These are phyloP conservation scores for Solanum hybrid DNA, from an alignment of 305 asterid species.

Conservation along the genomic window DNA sequence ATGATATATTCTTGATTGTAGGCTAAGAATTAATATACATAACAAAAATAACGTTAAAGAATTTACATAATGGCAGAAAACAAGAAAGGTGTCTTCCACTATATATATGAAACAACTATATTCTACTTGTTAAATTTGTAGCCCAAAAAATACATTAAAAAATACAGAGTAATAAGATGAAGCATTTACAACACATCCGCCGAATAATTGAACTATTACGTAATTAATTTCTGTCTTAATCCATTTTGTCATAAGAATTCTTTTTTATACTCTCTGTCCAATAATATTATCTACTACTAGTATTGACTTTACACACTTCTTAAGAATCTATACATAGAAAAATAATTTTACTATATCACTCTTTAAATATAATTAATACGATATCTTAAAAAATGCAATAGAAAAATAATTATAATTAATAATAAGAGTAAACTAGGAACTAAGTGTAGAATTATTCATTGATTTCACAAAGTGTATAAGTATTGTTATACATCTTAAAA, in stretches of 20 bases:
- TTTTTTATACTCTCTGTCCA: not conserved
- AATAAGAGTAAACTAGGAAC: not conserved
- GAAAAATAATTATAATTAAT: too few species aligned
- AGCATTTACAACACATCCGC: not conserved
- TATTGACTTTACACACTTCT: too few species aligned
- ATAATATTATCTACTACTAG: too few species aligned
- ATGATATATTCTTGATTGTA: not conserved
- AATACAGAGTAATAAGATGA: not conserved
- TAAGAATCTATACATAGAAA: too few species aligned
- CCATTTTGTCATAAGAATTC: not conserved
- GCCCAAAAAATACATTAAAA: not conserved
- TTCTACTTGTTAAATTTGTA: not conserved
- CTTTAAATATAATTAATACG: too few species aligned
- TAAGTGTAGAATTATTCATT: not conserved
- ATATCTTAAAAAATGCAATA: too few species aligned
- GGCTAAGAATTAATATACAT: not conserved
- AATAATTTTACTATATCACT: too few species aligned
- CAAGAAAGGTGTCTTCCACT: slow-evolving; percentile 6
- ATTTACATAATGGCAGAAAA: not conserved
- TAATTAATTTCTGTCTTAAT: not conserved
- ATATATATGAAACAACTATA: not conserved
- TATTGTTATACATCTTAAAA: not conserved
- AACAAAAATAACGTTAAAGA: not conserved
- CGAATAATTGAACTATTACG: not conserved
- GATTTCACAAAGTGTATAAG: not conserved